Percentiles rank a stretch among this genome's conserved stretches.
phyloP scores from a whole-genome alignment of 2,329 filamentous ascomycete genomes.

The Paecilomyces sp. region DNA sequence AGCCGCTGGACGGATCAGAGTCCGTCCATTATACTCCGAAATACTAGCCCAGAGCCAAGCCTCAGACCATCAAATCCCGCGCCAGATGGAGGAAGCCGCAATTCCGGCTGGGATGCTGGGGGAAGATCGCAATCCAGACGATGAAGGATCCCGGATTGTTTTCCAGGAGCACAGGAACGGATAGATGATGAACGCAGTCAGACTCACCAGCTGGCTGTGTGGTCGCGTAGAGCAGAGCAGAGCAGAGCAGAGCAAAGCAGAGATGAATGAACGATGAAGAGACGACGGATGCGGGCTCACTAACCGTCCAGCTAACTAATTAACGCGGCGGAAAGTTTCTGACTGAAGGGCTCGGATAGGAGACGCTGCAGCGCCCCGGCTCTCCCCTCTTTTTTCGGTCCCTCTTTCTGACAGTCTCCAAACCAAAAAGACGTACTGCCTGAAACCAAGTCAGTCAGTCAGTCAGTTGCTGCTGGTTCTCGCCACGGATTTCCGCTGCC shows the following conservation, averaged over 20 bases:
- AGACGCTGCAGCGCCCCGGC: background rate
- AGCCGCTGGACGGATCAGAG: background rate
- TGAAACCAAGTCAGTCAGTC: background rate
- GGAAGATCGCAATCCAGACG: background rate
- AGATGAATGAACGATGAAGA: background rate
- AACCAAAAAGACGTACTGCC: background rate
- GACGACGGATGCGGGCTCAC: background rate
- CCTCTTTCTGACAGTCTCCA: background rate
- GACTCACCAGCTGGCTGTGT: background rate
- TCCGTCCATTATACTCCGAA: background rate
- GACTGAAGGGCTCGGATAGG: background rate
- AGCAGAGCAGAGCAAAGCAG: background rate
- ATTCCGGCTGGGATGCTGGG: background rate
- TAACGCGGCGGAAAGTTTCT: background rate
- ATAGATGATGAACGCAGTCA: background rate
- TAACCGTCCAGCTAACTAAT: too few species aligned
- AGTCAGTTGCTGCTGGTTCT: background rate
- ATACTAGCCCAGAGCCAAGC: background rate
- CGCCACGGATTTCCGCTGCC: background rate
- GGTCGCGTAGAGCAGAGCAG: background rate
- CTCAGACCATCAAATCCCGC: background rate
- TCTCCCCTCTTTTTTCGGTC: background rate
- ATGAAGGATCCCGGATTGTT: background rate
- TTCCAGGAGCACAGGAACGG: background rate
- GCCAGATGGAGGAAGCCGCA: background rate